Percentiles rank a stretch among this genome's conserved stretches.
Evolutionary conservation across 345 rosid species (phyloP).

Genomic region (Arabidopsis thaliana): TAIR10.1 NC_003074.8:23370001-23370500

Average conservation of each 20-base stretch:
- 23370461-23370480: constrained; percentile 1
- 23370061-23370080: neutral
- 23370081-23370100: neutral
- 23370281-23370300: constrained; percentile 21
- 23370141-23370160: constrained; percentile 63
- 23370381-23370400: constrained; percentile 46
- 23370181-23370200: constrained; percentile 78
- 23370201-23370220: constrained; percentile 46
- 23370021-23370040: constrained; percentile 26
- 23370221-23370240: neutral
- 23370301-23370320: constrained; percentile 98
- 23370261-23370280: no score
- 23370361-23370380: constrained; percentile 97
- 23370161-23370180: constrained; percentile 98
- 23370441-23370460: neutral
- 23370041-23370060: constrained; percentile 51
- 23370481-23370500: neutral
- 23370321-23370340: constrained; percentile 92
- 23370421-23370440: no score
- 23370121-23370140: neutral
- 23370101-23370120: neutral
- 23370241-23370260: no score
- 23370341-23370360: constrained; percentile 89
- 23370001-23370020: neutral
- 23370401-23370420: no score